phyloP scores from a whole-genome alignment of 345 rosid species.

The Gossypium australe region DNA sequence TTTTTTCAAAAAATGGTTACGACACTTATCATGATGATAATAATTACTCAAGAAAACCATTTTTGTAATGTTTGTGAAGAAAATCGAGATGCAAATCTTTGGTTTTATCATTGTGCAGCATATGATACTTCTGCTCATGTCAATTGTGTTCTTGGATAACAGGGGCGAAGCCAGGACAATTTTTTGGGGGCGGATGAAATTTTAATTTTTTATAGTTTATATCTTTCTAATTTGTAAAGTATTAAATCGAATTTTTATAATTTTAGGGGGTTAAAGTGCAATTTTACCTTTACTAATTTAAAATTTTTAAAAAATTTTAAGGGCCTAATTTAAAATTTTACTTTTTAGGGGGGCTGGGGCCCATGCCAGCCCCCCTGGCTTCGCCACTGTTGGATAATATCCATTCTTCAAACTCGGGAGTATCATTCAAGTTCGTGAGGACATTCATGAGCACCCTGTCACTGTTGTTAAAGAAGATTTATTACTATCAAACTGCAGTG shows the following conservation, averaged over 20 bases:
- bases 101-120: not conserved
- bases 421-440: fast-evolving
- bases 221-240: no score
- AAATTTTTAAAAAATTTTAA: no score
- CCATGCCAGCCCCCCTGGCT: no score
- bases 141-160: not conserved
- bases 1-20: no score
- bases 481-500: not conserved
- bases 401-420: not conserved
- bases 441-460: not conserved
- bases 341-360: no score
- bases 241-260: no score
- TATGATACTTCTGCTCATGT: not conserved
- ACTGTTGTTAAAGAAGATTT: not conserved
- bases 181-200: no score
- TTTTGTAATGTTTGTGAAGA: not conserved
- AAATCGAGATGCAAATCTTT: not conserved
- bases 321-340: no score
- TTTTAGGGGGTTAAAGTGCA: no score
- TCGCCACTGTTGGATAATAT: not conserved
- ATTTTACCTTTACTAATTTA: no score
- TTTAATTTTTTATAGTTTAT: no score
- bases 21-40: not conserved
- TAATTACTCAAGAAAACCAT: not conserved
- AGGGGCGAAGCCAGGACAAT: no score